Percentiles rank a stretch among this genome's conserved stretches.
These are phyloP conservation scores for Backusella liffmaniae DNA, from an alignment of 192 early-diverging fungal species.

Conservation along the genomic window DNA sequence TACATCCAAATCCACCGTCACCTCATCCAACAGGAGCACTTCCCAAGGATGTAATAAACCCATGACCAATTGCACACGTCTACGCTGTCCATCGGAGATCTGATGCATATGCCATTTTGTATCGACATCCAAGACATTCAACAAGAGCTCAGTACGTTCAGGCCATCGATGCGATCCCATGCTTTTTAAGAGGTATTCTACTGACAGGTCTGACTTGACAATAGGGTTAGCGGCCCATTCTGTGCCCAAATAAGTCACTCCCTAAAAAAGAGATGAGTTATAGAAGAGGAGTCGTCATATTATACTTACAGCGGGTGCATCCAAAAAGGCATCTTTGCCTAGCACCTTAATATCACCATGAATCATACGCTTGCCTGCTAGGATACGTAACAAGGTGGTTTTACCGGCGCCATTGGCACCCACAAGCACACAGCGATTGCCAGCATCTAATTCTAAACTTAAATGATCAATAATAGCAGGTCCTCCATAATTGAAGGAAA, in stretches of 20 bases:
- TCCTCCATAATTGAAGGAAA: constrained; percentile 62
- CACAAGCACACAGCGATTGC: constrained; percentile 65
- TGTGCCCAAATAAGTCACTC: constrained; percentile 76
- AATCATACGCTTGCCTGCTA: constrained; percentile 70
- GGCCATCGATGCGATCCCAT: constrained; percentile 60
- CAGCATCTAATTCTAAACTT: constrained; percentile 47
- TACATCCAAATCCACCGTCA: constrained; percentile 80
- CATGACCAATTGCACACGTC: constrained; percentile 73
- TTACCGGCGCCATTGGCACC: constrained; percentile 78
- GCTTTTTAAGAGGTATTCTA: constrained; percentile 62
- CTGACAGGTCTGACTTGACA: constrained; percentile 65
- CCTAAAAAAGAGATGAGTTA: constrained; percentile 18
- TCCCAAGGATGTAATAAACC: constrained; percentile 70
- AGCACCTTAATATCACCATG: constrained; percentile 53
- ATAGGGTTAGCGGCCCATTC: constrained; percentile 79
- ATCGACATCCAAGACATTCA: constrained; percentile 72
- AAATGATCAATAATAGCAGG: constrained; percentile 56
- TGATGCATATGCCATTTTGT: constrained; percentile 65
- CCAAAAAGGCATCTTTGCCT: constrained; percentile 66
- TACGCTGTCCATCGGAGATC: constrained; percentile 63
- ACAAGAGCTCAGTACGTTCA: constrained; percentile 56
- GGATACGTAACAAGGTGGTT: constrained; percentile 64
- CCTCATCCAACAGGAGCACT: constrained; percentile 73
- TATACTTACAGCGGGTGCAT: constrained; percentile 48
- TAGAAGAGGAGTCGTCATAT: not conserved